Evolutionary conservation across 805 yeast species (phyloP), one percentile per base, ranked within the genome.

Genomic region (Metschnikowia henanensis): DNA sequence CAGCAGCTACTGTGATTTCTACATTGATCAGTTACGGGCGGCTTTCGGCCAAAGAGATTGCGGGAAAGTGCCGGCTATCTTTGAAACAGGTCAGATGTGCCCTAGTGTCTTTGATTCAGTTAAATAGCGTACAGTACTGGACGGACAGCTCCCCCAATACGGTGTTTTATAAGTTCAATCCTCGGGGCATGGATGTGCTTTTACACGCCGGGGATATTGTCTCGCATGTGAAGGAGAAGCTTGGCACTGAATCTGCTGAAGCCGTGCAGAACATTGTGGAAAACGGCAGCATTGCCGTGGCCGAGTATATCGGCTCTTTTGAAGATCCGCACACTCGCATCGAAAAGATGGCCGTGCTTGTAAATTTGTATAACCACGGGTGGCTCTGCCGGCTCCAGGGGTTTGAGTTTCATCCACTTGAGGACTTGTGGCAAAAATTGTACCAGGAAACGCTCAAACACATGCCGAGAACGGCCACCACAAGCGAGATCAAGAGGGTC

Each of bases 151-250:
- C 44, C 2, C 58, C 51, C 37, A 34, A 31, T 22, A 50, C 50
- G 16, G 70, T 76, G 0, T 76, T 66, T 55, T 89, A 90, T 61
- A 70, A 70, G 23, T 77, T 81, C 47, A 76, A 83, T 56, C 84
- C 83, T 48, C 73, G 72, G 28, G 95, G 95, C 5, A 64, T 82
- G 16, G 71, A 80, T 50, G 63, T 77, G 43, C 68, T 89, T 41
- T 62, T 90, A 15, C 87, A 90, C 62, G 72, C 90, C 6, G 97
- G 96, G 33, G 87, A 85, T 41, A 80, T 90, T 47, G 71, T 89
- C 25, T 62, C 75, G 38, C 72, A 71, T 46, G 72, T 84, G 36
- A 73, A 77, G 43, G 59, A 64, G n/a, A 46, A 52, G 6, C 77
- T 73, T 46, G 74, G 79, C 13, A 67, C 65, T 18, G 65, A 65